Conservation (phyloP, 768 basidiomycete species). For the Psilocybe cyanescens region DNA sequence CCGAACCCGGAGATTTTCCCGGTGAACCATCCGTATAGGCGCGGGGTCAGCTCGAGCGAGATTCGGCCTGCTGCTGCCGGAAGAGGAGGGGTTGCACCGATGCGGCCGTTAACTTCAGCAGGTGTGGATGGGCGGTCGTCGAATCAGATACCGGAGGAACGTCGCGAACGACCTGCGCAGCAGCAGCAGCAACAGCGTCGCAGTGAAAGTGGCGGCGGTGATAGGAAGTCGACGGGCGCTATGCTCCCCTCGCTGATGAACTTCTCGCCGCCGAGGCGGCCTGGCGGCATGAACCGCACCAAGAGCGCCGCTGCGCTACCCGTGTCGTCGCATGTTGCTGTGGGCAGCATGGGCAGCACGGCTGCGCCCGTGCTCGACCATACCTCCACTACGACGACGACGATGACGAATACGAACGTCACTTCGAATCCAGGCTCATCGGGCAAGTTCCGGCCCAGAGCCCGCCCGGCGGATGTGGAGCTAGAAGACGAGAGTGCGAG, state of each 20-base stretch:
- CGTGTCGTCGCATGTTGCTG: conserved; percentile 44
- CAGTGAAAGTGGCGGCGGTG: background rate
- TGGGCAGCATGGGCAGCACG: conserved; percentile 26
- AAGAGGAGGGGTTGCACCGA: conserved; percentile 15
- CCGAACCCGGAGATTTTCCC: conserved; percentile 69
- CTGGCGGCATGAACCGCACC: conserved; percentile 30
- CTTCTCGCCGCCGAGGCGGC: conserved; percentile 22
- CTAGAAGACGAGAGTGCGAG: conserved; percentile 69
- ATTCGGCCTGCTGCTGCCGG: conserved; percentile 31
- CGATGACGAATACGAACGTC: background rate
- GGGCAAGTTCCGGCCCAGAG: conserved; percentile 63
- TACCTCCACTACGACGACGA: background rate
- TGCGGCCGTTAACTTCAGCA: conserved; percentile 16
- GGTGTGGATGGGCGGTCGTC: background rate
- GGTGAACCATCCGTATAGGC: conserved; percentile 58
- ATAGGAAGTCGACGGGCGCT: background rate
- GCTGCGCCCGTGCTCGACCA: conserved; percentile 9
- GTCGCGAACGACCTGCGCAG: background rate
- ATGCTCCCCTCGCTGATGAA: conserved; percentile 1
- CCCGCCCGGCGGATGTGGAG: conserved; percentile 65
- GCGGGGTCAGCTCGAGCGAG: conserved; percentile 52
- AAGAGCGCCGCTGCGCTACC: conserved; percentile 67
- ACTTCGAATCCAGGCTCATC: conserved; percentile 11
- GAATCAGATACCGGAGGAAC: background rate
- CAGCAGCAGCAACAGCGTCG: conserved; percentile 2